A percentile compares a stretch with the other conserved stretches of the same genome.
Conservation (phyloP, 371 early-diverging fungal genomes). For the Mucor saturninus region DNA sequence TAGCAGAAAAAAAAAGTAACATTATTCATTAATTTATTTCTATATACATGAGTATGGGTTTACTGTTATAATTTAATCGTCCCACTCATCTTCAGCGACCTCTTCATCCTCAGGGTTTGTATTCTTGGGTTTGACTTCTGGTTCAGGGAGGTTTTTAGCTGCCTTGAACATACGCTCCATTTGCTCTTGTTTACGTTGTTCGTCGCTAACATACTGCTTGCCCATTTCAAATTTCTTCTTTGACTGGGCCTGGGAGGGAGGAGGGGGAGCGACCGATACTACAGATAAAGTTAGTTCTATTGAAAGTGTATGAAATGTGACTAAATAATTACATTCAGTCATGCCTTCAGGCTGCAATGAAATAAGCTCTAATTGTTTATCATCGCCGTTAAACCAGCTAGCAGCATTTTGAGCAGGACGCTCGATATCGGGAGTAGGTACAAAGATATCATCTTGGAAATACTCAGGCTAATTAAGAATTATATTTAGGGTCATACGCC, state of each 20-base stretch:
- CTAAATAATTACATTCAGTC: slow-evolving; percentile 52
- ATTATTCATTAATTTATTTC: neutral
- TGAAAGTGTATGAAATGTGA: neutral
- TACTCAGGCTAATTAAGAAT: slow-evolving; percentile 61
- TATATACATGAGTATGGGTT: neutral
- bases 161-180: slow-evolving; percentile 64
- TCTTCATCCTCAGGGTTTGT: slow-evolving; percentile 28
- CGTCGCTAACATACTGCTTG: slow-evolving; percentile 39
- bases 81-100: slow-evolving; percentile 38
- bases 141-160: slow-evolving; percentile 52
- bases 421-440: slow-evolving; percentile 64
- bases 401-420: slow-evolving; percentile 53
- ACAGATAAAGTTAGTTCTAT: neutral
- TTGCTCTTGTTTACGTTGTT: slow-evolving; percentile 49
- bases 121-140: slow-evolving; percentile 42
- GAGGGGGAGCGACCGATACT: slow-evolving; percentile 56
- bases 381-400: slow-evolving; percentile 62
- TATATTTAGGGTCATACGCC: too few relatives aligned
- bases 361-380: slow-evolving; percentile 31
- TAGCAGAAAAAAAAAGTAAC: neutral
- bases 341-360: slow-evolving; percentile 66
- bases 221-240: slow-evolving; percentile 50
- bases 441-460: slow-evolving; percentile 89
- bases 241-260: slow-evolving; percentile 38
- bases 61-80: slow-evolving; percentile 18